phyloP scores from a whole-genome alignment of 768 basidiomycete genomes.

The Serendipita vermifera region DNA sequence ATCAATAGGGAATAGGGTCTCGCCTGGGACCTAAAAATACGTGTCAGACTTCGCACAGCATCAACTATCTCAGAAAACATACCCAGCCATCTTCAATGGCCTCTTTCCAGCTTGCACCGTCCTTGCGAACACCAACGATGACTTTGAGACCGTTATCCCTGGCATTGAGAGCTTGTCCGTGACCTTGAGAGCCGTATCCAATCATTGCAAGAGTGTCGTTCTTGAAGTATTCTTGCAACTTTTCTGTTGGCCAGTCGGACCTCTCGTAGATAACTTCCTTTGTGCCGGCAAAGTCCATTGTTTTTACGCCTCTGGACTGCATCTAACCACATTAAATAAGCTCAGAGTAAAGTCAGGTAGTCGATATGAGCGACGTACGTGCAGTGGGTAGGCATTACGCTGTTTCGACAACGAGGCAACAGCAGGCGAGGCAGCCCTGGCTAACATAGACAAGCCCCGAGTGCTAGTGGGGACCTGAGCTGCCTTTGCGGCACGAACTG shows the following conservation, averaged over 20 bases:
- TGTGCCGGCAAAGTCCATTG: constrained; percentile 90
- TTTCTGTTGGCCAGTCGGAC: constrained; percentile 93
- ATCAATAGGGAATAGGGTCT: constrained; percentile 96
- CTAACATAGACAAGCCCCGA: constrained; percentile 9
- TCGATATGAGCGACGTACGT: not conserved
- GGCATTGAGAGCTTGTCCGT: constrained; percentile 96
- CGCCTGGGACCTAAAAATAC: constrained; percentile 62
- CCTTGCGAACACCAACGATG: constrained; percentile 94
- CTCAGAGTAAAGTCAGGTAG: not conserved
- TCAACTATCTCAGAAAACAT: constrained; percentile 18
- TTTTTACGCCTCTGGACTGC: constrained; percentile 70
- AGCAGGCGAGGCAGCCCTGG: constrained; percentile 1
- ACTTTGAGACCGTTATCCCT: constrained; percentile 98
- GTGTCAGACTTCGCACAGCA: not conserved
- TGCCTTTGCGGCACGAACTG: constrained; percentile 7
- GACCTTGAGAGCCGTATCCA: constrained; percentile 97
- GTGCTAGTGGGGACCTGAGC: not conserved
- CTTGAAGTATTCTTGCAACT: constrained; percentile 99
- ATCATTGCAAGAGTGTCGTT: constrained; percentile 98
- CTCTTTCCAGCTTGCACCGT: constrained; percentile 93
- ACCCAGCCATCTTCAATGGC: constrained; percentile 95
- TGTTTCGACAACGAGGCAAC: not conserved
- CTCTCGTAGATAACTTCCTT: constrained; percentile 92
- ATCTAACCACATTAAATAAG: constrained; percentile 13
- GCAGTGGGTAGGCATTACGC: not conserved